These are phyloP conservation scores for Leishmania amazonensis DNA, from an alignment of 208 protist species.

Conservation along the genomic window DNA sequence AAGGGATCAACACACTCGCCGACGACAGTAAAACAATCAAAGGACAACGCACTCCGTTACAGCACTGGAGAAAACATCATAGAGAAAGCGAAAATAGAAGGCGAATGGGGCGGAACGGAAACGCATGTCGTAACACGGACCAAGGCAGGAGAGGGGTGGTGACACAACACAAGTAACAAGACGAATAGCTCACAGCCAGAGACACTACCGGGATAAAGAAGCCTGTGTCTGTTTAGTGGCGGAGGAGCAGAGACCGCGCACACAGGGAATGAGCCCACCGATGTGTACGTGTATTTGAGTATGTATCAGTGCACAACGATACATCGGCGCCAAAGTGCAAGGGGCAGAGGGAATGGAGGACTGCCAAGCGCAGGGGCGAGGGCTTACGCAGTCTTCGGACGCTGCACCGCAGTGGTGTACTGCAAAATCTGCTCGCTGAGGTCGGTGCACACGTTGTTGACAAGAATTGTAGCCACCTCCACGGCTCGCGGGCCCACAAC, in stretches of 20 bases:
- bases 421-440: conserved; percentile 34
- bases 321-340: not conserved
- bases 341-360: not conserved
- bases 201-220: not conserved
- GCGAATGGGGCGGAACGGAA: not conserved
- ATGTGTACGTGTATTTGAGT: not conserved
- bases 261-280: not conserved
- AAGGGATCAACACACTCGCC: not conserved
- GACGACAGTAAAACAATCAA: not conserved
- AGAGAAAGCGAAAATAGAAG: not conserved
- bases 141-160: not conserved
- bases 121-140: not conserved
- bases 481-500: conserved; percentile 35
- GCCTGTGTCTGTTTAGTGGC: not conserved
- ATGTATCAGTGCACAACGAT: not conserved
- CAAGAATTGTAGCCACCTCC: conserved; percentile 29
- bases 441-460: conserved; percentile 32
- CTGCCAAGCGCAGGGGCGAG: not conserved
- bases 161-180: not conserved
- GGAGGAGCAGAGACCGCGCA: not conserved
- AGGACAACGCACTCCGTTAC: not conserved
- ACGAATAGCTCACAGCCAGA: not conserved
- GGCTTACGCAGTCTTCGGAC: not conserved
- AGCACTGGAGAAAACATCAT: not conserved
- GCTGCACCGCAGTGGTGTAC: conserved; percentile 8